Evolutionary conservation across 306 rosid genomes (phyloP).

Genomic region (Quercus gilva): DNA sequence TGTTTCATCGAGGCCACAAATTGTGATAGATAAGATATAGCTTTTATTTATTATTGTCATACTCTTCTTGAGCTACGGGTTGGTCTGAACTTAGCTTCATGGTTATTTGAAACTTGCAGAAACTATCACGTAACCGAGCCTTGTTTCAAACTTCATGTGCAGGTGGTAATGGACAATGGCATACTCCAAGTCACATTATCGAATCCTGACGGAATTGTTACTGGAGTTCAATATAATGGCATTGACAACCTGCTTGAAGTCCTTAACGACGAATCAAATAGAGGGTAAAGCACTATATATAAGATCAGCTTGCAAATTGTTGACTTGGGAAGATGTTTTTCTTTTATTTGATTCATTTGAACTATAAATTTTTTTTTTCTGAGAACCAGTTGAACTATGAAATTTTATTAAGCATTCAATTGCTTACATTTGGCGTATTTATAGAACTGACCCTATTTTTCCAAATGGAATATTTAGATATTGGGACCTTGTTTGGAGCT

Average conservation of each 20-base stretch:
- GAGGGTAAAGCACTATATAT: slow-evolving; percentile 45
- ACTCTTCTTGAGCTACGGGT: too few species aligned
- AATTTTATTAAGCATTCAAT: neutral
- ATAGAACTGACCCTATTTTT: neutral
- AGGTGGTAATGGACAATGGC: slow-evolving; percentile 86
- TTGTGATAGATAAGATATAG: neutral
- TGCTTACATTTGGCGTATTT: neutral
- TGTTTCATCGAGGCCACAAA: neutral
- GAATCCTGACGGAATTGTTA: slow-evolving; percentile 72
- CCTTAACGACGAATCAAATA: slow-evolving; percentile 31
- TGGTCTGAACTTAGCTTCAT: neutral
- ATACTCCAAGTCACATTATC: slow-evolving; percentile 62
- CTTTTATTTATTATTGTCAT: neutral
- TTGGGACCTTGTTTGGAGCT: slow-evolving; percentile 95
- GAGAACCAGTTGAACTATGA: neutral
- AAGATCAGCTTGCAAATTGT: neutral
- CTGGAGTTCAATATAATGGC: slow-evolving; percentile 59
- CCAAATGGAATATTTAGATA: slow-evolving; percentile 36
- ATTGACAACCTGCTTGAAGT: slow-evolving; percentile 71
- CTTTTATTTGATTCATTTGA: neutral
- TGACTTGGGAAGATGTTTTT: neutral
- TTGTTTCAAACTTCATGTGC: neutral
- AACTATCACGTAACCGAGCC: too few species aligned
- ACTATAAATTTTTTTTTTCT: neutral
- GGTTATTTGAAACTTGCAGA: neutral